phyloP scores from a whole-genome alignment of 345 rosid species.

The Physaria fendleri region DNA sequence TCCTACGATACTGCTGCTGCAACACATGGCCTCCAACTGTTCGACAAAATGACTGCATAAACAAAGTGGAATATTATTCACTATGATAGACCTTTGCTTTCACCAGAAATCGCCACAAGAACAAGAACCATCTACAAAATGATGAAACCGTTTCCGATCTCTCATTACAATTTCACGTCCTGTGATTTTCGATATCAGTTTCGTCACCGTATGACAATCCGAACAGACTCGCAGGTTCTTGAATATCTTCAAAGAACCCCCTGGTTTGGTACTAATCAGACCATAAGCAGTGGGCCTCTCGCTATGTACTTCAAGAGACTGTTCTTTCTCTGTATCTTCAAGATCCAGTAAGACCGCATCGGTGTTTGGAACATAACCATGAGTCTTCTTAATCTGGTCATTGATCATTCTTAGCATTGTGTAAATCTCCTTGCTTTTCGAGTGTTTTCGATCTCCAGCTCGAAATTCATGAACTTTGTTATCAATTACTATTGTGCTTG shows the following conservation, averaged over 20 bases:
- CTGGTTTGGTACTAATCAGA: conserved; percentile 48
- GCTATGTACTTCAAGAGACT: conserved; percentile 59
- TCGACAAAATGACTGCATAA: background rate
- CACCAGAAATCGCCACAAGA: conserved; percentile 77
- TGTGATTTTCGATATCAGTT: conserved; percentile 54
- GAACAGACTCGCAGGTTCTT: conserved; percentile 66
- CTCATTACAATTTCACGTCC: conserved; percentile 60
- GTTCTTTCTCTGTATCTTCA: conserved; percentile 42
- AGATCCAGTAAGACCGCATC: conserved; percentile 51
- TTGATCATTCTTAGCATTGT: conserved; percentile 40
- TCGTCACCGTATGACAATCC: conserved; percentile 59
- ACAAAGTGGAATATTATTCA: background rate
- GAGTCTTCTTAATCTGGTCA: conserved; percentile 27
- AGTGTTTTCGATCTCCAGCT: conserved; percentile 49
- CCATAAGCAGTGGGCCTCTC: conserved; percentile 78
- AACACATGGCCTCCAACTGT: background rate
- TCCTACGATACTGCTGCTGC: too few relatives aligned
- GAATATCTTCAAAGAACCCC: conserved; percentile 46
- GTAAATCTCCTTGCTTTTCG: conserved; percentile 42
- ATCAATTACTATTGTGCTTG: conserved; percentile 57
- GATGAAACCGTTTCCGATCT: conserved; percentile 78
- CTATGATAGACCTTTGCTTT: background rate
- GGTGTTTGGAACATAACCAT: conserved; percentile 36
- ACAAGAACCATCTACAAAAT: conserved; percentile 61
- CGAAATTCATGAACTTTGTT: conserved; percentile 53